A percentile compares a stretch with the other conserved stretches of the same genome.
phyloP scores from a whole-genome alignment of 2,329 filamentous ascomycete species.

The Aureobasidium melanogenum region DNA sequence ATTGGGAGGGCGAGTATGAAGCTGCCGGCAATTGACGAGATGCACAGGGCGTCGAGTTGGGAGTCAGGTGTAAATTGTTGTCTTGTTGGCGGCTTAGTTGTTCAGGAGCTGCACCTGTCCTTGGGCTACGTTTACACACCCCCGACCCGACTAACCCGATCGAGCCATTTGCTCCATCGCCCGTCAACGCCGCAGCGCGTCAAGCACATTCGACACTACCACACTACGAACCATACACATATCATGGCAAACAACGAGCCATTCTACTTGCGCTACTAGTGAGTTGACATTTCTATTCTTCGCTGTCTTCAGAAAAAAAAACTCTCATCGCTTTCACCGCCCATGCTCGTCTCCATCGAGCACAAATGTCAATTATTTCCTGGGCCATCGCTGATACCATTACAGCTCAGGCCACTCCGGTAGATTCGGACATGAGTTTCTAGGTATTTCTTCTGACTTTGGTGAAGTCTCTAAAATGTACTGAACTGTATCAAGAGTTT shows the following conservation, averaged over 20 bases:
- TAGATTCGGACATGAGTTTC: constrained; percentile 94
- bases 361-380: neutral
- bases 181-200: neutral
- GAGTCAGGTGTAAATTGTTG: neutral
- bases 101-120: neutral
- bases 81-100: neutral
- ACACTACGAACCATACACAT: neutral
- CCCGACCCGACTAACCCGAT: neutral
- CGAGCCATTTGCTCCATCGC: constrained; percentile 5
- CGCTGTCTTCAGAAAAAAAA: neutral
- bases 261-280: constrained; percentile 98
- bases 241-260: constrained; percentile 64
- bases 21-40: neutral
- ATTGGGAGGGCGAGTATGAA: neutral
- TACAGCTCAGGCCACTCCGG: constrained; percentile 89
- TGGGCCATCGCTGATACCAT: constrained; percentile 2
- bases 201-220: neutral
- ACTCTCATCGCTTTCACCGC: neutral
- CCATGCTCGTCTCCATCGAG: neutral
- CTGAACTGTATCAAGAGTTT: constrained; percentile 58
- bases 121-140: constrained; percentile 2
- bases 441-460: constrained; percentile 51
- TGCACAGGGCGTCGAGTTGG: neutral
- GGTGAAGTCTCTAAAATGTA: neutral
- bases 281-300: constrained; percentile 35